Evolutionary conservation across 805 yeast species (phyloP), one percentile per base, ranked within the genome.

Genomic region (Pichia manshurica): DNA sequence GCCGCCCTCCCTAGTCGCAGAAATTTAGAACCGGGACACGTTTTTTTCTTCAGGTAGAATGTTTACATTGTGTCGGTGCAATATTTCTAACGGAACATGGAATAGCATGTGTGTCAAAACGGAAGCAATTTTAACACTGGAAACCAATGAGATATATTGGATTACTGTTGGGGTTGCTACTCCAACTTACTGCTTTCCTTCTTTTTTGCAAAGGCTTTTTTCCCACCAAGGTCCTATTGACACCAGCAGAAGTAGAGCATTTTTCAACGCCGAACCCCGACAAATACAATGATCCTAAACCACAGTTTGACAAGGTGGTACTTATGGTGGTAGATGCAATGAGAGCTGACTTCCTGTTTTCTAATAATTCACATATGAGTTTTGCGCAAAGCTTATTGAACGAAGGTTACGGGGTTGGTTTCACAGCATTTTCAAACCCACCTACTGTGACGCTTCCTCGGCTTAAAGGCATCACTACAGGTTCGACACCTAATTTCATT

Each of bases 361-460:
- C 85, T 1, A 68, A 76, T 13, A 57, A 67, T 2, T 87, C 96
- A 0, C 60, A 76, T 8, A 87, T 93, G 85, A 37, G 58, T 0
- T 79, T 77, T 57, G 75, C 85, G 0, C 98, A 91, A 54, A 53
- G 65, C 2, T 65, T 90, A 48, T 68, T 91, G 8, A 73, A 77
- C 45, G 55, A 71, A 0, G 95, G 95, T 10, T 57, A 72, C 32
- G 98, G 93, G 0, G 58, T 90, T 43, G 96, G 96, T 0, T 90
- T 80, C 63, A 93, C 99, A 0, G 96, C 96, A 0, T 86, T 73
- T 62, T 83, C 96, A 1, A 85, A 86, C 53, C 98, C 99, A 1
- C 99, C 99, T 3, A 93, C 99, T 0, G 99, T 93, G 9, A 93
- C 99, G 0, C 69, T 93, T 34, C 99, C 99, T 0, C 75, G 99